Base-by-base conservation (phyloP, 352 stramenopile species). In the Aphanomyces astaci region DNA sequence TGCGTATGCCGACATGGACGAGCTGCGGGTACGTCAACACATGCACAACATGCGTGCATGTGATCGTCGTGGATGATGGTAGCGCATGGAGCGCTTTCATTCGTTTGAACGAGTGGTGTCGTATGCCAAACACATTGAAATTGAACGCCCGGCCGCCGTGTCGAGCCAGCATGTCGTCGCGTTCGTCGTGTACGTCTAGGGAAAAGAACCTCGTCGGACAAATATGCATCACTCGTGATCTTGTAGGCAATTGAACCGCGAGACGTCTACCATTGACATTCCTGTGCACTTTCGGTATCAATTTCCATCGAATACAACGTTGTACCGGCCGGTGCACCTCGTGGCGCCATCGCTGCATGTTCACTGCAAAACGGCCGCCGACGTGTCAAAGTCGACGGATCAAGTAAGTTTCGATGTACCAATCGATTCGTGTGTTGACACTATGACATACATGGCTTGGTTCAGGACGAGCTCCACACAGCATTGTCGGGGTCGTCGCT, bases 261-360 rank as follows among this genome's bases (percentile, higher is more conserved):
- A 19, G 24, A 33, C 10, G 13, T 72, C 52, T 9, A 25, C 32
- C 17, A 24, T 70, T 22, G 59, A 72, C 3, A 74, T 75, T 40
- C 74, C 74, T 2, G 72, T 79, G 10, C 74, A 79, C 24, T 71
- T 79, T 27, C 68, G 74, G 0, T 79, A 79, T 56, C 74, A 79
- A 31, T 79, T 72, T 17, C 74, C 74, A 5, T 74, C 74, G 9
- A 71, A 76, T 1, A 31, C 49, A 28, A 49, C 30, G 9, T 64
- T 73, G 25, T 77, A 75, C 36, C 54, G 72, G 9, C 19, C 71
- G 2, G 72, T 71, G 1, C 60, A 33, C 27, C 22, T 79, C 31
- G 30, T 72, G 9, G 60, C 69, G 4, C 74, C 74, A 71, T 17
- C 49, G 70, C 10, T 73, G 65, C 55, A 40, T 71, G 11, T 63